These are phyloP conservation scores for Chondrus crispus DNA, from an alignment of 23 red algal species.

Conservation along the genomic window DNA sequence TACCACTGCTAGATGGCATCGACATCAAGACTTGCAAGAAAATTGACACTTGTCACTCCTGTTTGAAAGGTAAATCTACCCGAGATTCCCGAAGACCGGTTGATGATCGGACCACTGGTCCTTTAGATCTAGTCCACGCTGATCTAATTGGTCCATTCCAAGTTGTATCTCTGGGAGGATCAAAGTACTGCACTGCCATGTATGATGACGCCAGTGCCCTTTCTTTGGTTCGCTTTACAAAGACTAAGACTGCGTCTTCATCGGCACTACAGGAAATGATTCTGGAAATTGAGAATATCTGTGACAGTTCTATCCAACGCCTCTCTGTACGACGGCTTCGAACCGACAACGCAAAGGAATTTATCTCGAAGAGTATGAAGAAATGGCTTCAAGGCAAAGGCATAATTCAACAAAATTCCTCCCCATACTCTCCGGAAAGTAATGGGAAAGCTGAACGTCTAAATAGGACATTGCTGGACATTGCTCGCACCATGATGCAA, in stretches of 20 bases:
- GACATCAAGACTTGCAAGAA: neutral
- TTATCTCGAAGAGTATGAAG: neutral
- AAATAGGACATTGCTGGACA: neutral
- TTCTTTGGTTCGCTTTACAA: neutral
- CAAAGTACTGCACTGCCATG: neutral
- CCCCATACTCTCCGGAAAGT: neutral
- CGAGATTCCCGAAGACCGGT: neutral
- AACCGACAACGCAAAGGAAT: neutral
- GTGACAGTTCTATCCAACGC: neutral
- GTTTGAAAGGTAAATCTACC: neutral
- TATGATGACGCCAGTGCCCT: neutral
- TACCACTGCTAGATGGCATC: neutral
- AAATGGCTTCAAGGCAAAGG: neutral
- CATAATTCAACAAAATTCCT: neutral
- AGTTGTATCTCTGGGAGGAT: neutral
- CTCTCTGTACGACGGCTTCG: neutral
- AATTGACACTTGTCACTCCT: neutral
- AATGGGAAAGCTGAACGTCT: neutral
- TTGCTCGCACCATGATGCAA: neutral
- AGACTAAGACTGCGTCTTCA: neutral
- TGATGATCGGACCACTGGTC: neutral
- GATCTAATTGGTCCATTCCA: neutral
- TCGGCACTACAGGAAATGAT: neutral
- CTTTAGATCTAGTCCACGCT: neutral
- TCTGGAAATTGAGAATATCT: neutral